phyloP scores from a whole-genome alignment of 75 land plant species.

The Adiantum capillusveneris region DNA sequence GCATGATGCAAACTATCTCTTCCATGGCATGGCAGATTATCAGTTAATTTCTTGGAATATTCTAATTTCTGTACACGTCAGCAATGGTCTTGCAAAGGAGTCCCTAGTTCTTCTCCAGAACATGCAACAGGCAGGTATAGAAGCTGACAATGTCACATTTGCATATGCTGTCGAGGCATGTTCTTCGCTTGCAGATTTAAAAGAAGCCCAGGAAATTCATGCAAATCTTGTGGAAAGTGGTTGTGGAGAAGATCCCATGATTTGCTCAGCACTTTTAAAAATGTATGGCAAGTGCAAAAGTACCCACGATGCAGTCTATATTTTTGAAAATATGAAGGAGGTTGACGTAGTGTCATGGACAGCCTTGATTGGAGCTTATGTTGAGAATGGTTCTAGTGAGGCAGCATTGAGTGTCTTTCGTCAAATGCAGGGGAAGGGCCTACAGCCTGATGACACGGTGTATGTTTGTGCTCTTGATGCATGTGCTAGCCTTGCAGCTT shows the following conservation, averaged over 20 bases:
- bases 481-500: conserved; percentile 5
- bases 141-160: not conserved
- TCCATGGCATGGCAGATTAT: conserved; percentile 17
- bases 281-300: conserved; percentile 37
- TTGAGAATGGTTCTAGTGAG: conserved; percentile 27
- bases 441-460: conserved; percentile 7
- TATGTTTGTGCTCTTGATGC: conserved; percentile 10
- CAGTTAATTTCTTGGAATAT: conserved; percentile 23
- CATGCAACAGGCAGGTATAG: not conserved
- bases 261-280: conserved; percentile 28
- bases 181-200: not conserved
- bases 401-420: conserved; percentile 39
- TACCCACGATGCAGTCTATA: conserved; percentile 13
- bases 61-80: conserved; percentile 15
- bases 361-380: conserved; percentile 43
- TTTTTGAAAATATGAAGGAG: conserved; percentile 32
- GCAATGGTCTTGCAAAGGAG: not conserved
- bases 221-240: conserved; percentile 22
- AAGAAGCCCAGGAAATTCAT: conserved; percentile 29
- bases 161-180: not conserved
- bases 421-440: conserved; percentile 34
- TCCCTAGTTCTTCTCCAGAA: not conserved
- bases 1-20: conserved; percentile 11
- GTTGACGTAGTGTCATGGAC: conserved; percentile 52
- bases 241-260: conserved; percentile 1